Percentiles rank a stretch among this genome's conserved stretches.
Conservation (phyloP, 2,329 filamentous ascomycete genomes). For the Pleochaeta shiraiana region DNA sequence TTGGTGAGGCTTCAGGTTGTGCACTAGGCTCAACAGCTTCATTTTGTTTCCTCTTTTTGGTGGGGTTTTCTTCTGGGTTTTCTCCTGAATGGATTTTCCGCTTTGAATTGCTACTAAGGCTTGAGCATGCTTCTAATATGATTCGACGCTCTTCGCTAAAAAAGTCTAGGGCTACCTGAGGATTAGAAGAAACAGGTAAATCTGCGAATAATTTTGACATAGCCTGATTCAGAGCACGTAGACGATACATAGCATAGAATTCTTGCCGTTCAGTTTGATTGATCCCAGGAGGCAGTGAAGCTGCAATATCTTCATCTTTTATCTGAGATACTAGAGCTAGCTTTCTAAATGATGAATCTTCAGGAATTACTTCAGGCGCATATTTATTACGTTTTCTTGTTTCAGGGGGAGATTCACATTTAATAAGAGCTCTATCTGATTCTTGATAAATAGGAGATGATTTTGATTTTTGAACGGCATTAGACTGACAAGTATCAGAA, state of each 20-base stretch:
- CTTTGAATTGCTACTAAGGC: conserved; percentile 7
- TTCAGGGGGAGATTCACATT: neutral
- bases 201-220: conserved; percentile 12
- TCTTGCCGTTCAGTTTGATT: conserved; percentile 10
- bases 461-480: too few species aligned
- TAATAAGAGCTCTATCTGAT: neutral
- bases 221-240: conserved; percentile 15
- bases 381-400: neutral
- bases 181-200: conserved; percentile 6
- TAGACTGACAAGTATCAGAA: too few species aligned
- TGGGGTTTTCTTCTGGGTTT: conserved; percentile 10
- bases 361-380: neutral
- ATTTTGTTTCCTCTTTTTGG: conserved; percentile 12
- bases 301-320: conserved; percentile 10
- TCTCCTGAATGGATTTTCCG: conserved; percentile 8
- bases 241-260: conserved; percentile 14
- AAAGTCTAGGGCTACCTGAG: conserved; percentile 5
- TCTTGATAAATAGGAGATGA: neutral
- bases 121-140: conserved; percentile 7
- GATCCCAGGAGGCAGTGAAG: conserved; percentile 10
- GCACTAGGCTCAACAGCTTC: neutral
- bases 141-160: conserved; percentile 8
- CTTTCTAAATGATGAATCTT: neutral
- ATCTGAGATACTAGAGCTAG: conserved; percentile 2
- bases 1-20: neutral